phyloP scores from a whole-genome alignment of 805 yeast species.

The Lipomyces starkeyi region DNA sequence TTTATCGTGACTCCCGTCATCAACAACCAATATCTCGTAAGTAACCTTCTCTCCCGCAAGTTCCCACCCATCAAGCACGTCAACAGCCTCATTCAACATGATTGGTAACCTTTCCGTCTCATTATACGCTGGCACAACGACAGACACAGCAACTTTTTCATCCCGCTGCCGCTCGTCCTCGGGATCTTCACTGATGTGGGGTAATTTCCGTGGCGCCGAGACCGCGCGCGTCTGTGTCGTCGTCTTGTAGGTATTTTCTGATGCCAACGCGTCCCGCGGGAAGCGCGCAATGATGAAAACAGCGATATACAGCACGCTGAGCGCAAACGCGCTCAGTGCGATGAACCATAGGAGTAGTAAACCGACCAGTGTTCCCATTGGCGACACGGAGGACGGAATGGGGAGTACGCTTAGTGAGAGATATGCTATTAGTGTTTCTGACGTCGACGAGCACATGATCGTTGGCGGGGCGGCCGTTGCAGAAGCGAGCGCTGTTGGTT shows the following conservation, averaged over 20 bases:
- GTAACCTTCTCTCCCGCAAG: conserved; percentile 42
- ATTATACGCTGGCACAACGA: conserved; percentile 93
- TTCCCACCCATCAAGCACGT: conserved; percentile 25
- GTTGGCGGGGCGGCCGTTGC: not conserved
- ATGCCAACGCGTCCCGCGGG: conserved; percentile 29
- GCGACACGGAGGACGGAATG: not conserved
- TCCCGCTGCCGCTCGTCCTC: not conserved
- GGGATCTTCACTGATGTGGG: conserved; percentile 8
- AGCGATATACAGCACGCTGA: conserved; percentile 9
- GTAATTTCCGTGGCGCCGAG: conserved; percentile 13
- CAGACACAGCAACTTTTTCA: conserved; percentile 60
- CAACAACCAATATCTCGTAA: conserved; percentile 85
- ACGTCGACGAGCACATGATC: not conserved
- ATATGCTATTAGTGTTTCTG: not conserved
- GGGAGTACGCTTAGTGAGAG: not conserved
- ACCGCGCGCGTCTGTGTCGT: conserved; percentile 7
- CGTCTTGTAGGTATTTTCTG: conserved; percentile 26
- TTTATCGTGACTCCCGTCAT: conserved; percentile 88
- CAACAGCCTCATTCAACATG: conserved; percentile 70
- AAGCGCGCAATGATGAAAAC: conserved; percentile 29
- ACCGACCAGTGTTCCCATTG: not conserved
- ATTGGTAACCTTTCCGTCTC: conserved; percentile 73
- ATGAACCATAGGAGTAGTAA: conserved; percentile 11
- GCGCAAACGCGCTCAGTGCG: not conserved
- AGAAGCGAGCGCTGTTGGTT: not conserved